Evolutionary conservation across 75 land plant genomes (phyloP).

Genomic region (Cryptomeria japonica): DNA sequence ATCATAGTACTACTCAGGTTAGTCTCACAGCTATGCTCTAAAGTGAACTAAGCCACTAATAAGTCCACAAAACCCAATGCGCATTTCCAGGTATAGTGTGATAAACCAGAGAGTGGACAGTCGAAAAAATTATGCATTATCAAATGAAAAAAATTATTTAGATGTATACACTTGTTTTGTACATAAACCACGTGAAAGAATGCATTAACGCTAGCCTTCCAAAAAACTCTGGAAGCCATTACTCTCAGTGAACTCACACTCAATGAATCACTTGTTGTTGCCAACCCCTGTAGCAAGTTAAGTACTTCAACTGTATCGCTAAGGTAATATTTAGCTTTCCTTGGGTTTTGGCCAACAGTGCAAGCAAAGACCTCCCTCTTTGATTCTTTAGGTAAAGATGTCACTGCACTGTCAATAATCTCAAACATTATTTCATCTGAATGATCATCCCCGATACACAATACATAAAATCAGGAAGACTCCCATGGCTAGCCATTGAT

Average conservation of each 20-base stretch:
- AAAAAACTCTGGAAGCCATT: slow-evolving; percentile 12
- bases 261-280: slow-evolving; percentile 16
- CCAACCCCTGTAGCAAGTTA: slow-evolving; percentile 30
- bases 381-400: slow-evolving; percentile 16
- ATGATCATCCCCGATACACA: slow-evolving; percentile 66
- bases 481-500: slow-evolving; percentile 27
- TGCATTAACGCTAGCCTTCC: slow-evolving; percentile 2
- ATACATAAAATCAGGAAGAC: slow-evolving; percentile 54
- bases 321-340: slow-evolving; percentile 57
- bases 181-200: slow-evolving; percentile 4
- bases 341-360: slow-evolving; percentile 64
- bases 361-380: slow-evolving; percentile 48
- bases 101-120: neutral
- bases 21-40: neutral
- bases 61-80: neutral
- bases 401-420: slow-evolving; percentile 22
- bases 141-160: neutral
- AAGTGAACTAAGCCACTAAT: neutral
- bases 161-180: slow-evolving; percentile 1
- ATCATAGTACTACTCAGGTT: neutral
- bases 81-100: neutral
- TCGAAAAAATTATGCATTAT: neutral
- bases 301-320: slow-evolving; percentile 49
- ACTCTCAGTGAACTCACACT: neutral
- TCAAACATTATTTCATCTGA: slow-evolving; percentile 73